Percentiles rank a stretch among this genome's conserved stretches.
Evolutionary conservation across 306 rosid species (phyloP).

Genomic region (Aeschynomene evenia): DNA sequence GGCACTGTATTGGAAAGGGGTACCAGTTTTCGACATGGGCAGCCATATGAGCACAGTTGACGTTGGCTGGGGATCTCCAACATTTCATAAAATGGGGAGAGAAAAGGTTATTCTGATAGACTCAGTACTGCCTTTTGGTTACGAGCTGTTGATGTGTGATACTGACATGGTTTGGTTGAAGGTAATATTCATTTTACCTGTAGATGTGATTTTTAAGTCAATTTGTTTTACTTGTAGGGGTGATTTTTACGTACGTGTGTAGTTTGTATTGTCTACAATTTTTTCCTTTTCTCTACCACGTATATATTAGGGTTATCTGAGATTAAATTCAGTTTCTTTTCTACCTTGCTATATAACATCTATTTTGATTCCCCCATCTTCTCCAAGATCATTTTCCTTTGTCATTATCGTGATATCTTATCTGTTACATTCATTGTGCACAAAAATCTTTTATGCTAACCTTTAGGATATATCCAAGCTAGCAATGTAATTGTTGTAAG

Average conservation of each 20-base stretch:
- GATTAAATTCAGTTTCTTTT: conserved; percentile 5
- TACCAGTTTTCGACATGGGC: conserved; percentile 98
- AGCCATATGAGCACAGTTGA: conserved; percentile 90
- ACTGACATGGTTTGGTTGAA: conserved; percentile 97
- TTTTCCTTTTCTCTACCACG: conserved; percentile 11
- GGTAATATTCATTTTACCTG: conserved; percentile 48
- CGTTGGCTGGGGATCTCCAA: conserved; percentile 93
- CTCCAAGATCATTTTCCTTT: not conserved
- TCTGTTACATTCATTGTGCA: not conserved
- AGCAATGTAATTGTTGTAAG: conserved; percentile 4
- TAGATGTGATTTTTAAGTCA: not conserved
- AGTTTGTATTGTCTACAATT: conserved; percentile 1
- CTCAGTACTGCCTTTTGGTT: conserved; percentile 73
- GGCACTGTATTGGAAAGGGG: conserved; percentile 93
- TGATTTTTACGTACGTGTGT: not conserved
- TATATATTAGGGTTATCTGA: not conserved
- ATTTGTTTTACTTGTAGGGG: conserved; percentile 2
- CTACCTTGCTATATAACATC: conserved; percentile 8
- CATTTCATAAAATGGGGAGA: conserved; percentile 95
- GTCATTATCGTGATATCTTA: conserved; percentile 10
- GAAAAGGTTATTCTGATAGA: conserved; percentile 86
- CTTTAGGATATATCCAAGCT: conserved; percentile 15
- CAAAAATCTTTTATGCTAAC: not conserved
- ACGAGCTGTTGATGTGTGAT: conserved; percentile 89
- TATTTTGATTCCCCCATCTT: not conserved